These are phyloP conservation scores for Acacia melanoxylon DNA, from an alignment of 306 rosid genomes.

Conservation along the genomic window DNA sequence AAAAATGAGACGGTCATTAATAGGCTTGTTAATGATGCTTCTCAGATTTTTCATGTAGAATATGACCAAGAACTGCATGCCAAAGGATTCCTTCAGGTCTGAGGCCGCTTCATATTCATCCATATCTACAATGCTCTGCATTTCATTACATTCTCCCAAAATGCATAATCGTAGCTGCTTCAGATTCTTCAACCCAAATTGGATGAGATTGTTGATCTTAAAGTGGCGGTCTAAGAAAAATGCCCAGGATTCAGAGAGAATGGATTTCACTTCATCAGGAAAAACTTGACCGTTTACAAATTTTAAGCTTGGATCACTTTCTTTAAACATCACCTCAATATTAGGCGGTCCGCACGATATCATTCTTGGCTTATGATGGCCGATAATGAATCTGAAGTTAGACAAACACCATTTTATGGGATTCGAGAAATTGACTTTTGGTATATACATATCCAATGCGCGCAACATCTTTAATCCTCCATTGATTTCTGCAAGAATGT, in stretches of 20 bases:
- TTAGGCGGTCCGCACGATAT: not conserved
- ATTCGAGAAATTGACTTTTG: not conserved
- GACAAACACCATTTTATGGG: accelerated
- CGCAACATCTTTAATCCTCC: not conserved
- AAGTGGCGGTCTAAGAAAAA: slow-evolving; percentile 10
- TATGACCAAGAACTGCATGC: not conserved
- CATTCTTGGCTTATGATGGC: not conserved
- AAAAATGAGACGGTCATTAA: not conserved
- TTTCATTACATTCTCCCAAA: slow-evolving; percentile 3
- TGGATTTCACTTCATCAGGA: not conserved
- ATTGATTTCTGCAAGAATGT: not conserved
- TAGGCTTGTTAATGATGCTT: not conserved
- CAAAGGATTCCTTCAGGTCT: too few relatives aligned
- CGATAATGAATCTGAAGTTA: not conserved
- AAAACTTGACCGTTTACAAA: not conserved
- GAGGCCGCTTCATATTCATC: not conserved
- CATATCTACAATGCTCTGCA: not conserved
- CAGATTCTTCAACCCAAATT: not conserved
- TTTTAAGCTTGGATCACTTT: not conserved
- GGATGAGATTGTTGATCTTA: not conserved
- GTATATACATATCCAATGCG: not conserved
- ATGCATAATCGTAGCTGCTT: not conserved
- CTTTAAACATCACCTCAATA: not conserved
- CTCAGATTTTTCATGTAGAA: not conserved
- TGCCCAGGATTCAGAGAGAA: not conserved